Base-by-base conservation (phyloP, 164 flowering plant genomes). In the Chimonanthus salicifolius region DNA sequence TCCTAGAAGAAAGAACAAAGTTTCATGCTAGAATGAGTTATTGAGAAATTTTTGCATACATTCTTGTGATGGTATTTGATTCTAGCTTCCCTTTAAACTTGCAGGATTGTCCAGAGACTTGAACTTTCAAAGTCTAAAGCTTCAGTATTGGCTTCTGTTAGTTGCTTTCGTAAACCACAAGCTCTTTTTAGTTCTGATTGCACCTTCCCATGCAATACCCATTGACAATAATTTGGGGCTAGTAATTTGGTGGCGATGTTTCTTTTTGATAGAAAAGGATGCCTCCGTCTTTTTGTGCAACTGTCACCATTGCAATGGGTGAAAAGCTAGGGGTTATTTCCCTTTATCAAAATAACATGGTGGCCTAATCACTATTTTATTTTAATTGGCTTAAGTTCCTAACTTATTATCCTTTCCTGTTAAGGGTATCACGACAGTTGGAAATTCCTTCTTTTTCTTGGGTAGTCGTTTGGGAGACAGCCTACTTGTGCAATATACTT, bases 381-480 rank as follows among this genome's bases (percentile, higher is more conserved):
- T 69, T 50, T 67, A 13, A 49, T n/a, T 7, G 58, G 73, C 20
- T n/a, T 63, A 33, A 33, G 33, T 33, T 33, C 33, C 33, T 33
- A 33, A 54, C 74, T 67, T 13, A 33, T 47, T 33, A 21, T 51
- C 13, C 33, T 16, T 74, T 72, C 74, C 65, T 70, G 78, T n/a
- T 76, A 92, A 76, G 99, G 97, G 83, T 50, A 89, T 96, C 64
- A 81, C 97, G 67, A 87, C 91, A 70, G 66, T 96, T 74, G 98
- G 98, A 71, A 87, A 76, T 81, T 89, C 97, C 3, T 82, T 96
- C 62, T 91, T 96, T 79, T 96, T 96, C 80, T 78, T 96, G 77
- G 99, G 90, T 21, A 96, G 99, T 82, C 94, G 98, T 66, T 77
- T 94, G 81, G 99, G 99, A 50, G 99, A 96, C 74, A 91, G 99